Evolutionary conservation across 495 filamentous ascomycete genomes (phyloP).

Genomic region (Astrothelium macrocarpum): DNA sequence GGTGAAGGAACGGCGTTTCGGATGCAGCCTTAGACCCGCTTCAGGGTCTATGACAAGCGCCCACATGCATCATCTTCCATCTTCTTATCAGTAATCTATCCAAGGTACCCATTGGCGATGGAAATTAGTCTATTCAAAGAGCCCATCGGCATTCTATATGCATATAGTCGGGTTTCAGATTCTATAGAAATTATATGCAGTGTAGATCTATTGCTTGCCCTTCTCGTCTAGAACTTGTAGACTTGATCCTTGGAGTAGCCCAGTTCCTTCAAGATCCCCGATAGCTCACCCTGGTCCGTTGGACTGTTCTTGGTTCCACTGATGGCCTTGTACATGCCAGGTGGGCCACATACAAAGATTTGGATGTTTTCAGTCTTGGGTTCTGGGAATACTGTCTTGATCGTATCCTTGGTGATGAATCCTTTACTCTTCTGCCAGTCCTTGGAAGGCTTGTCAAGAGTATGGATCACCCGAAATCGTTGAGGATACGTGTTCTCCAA

Average conservation of each 20-base stretch:
- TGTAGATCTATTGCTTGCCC: neutral
- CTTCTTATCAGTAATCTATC: no score
- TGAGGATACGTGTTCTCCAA: conserved; percentile 91
- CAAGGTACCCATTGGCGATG: neutral
- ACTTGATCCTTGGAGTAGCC: conserved; percentile 92
- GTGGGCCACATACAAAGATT: conserved; percentile 84
- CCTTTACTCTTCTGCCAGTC: conserved; percentile 68
- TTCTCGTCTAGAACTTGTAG: conserved; percentile 73
- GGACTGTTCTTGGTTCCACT: conserved; percentile 83
- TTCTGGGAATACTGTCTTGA: conserved; percentile 88
- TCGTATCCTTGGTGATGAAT: conserved; percentile 72
- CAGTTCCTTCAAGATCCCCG: conserved; percentile 74
- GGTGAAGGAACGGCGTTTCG: neutral
- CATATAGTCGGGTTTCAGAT: neutral
- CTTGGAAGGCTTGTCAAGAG: conserved; percentile 78
- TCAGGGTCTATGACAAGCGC: neutral
- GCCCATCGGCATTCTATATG: neutral
- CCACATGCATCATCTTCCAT: neutral
- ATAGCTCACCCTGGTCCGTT: conserved; percentile 82
- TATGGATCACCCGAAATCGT: conserved; percentile 83
- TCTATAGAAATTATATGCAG: neutral
- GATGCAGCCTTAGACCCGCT: neutral
- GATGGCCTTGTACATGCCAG: conserved; percentile 86
- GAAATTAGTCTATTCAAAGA: neutral
- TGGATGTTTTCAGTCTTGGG: conserved; percentile 84